Evolutionary conservation across 2,329 filamentous ascomycete species (phyloP), one percentile per base, ranked within the genome.

Genomic region (Thyridium curvatum): DNA sequence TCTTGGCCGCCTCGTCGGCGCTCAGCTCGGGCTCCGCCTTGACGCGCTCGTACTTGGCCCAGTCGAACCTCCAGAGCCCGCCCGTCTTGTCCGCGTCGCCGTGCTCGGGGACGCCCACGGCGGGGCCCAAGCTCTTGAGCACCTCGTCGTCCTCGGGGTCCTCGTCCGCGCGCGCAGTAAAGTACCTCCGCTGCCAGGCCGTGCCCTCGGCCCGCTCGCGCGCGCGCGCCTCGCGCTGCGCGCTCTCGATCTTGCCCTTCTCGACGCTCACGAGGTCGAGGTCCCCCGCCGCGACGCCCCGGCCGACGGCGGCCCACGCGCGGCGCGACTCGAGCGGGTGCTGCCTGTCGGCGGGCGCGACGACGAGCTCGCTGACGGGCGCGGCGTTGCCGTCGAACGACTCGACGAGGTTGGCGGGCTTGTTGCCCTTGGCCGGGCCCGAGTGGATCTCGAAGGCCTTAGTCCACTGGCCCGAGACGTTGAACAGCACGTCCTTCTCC

Each of bases 401-500:
- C 16, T 80, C 75, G 35, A 87, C 49, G 26, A 77, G 56, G 29
- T 49, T 52, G 46, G 62, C 60, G 21, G 21, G 21, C 21, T 26
- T 26, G 52, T 73, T 73, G 49, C 71, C 68, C 54, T 74, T 72
- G 44, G 62, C 58, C 13, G 66, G 50, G 12, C 82, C 80, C 46
- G 87, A 74, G 63, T 84, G 84, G 56, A 96, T 82, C 37, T 77
- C 77, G 56, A 95, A 94, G 3, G 70, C 68, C 53, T 88, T 86
- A 41, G 81, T 94, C 93, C 93, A 98, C 59, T 94, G 87, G 17
- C 93, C 93, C 21, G 88, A 82, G 30, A 84, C 73, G n/a, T 81
- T 87, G 70, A 91, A 96, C 35, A 83, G 69, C 44, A 79, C 74
- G 38, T 86, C 82, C 63, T 84, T 85, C 62, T 82, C 87, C 63